These are phyloP conservation scores for Vinca minor DNA, from an alignment of 257 asterid species.

Conservation along the genomic window DNA sequence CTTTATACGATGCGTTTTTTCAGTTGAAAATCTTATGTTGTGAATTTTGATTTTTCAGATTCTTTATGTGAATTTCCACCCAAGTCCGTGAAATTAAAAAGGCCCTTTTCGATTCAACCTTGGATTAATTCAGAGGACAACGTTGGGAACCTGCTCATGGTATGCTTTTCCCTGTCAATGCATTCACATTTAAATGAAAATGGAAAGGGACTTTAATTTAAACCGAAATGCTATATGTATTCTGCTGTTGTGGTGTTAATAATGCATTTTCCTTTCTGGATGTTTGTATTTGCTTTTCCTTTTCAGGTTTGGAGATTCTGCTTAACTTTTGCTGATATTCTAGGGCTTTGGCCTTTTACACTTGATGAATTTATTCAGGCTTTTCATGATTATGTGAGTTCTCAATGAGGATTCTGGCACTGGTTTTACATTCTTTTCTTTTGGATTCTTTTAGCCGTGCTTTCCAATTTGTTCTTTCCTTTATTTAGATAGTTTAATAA, in stretches of 20 bases:
- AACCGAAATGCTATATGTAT: neutral
- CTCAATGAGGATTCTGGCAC: constrained; percentile 16
- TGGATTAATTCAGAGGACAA: constrained; percentile 90
- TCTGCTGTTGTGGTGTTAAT: neutral
- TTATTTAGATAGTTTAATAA: neutral
- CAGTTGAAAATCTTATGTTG: constrained; percentile 5
- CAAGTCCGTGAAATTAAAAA: constrained; percentile 58
- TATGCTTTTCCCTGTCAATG: constrained; percentile 19
- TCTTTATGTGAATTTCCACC: constrained; percentile 88
- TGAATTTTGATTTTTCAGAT: constrained; percentile 43
- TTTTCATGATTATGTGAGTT: constrained; percentile 84
- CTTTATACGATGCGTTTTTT: neutral
- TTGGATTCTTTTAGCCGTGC: neutral
- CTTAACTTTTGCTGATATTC: constrained; percentile 86
- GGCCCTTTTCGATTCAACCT: constrained; percentile 76
- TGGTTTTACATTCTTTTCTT: constrained; percentile 1
- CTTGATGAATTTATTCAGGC: constrained; percentile 93
- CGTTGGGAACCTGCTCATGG: constrained; percentile 93
- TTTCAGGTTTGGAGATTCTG: constrained; percentile 96
- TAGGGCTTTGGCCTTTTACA: constrained; percentile 97
- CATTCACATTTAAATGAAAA: neutral
- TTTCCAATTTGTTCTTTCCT: neutral
- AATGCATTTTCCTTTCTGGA: neutral
- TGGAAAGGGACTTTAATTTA: neutral
- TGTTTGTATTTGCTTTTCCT: constrained; percentile 15